Evolutionary conservation across 2,329 filamentous ascomycete species (phyloP), one percentile per base, ranked within the genome.

Genomic region (Exophiala oligosperma): DNA sequence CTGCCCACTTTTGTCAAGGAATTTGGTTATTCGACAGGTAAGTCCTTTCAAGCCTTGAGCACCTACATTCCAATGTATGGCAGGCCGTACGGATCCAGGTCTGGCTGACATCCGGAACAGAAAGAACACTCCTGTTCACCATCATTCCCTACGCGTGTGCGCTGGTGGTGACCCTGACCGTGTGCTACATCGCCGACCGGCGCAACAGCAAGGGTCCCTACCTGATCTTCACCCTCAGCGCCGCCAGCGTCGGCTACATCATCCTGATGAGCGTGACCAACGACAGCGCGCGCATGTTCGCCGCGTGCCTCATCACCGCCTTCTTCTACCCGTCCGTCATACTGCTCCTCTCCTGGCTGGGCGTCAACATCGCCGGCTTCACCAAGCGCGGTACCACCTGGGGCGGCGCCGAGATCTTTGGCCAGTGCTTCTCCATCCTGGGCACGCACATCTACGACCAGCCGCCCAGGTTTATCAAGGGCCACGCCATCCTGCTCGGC

Each of bases 391-490:
- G 49, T 28, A 60, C 54, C 43, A 54, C 58, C 2, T 60, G 54
- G 54, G 54, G 54, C 3, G 43, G 57, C 41, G 49, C 54, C 24
- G 50, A 60, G 43, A 38, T 60, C 37, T 53, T 57, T 28, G 54
- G 49, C 3, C 58, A 60, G 23, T 60, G 49, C 43, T 54, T 60
- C 50, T 38, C 38, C n/a, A 59, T 59, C n/a, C 35, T 56, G 53
- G 57, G 52, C 23, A 59, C 57, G 11, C 52, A 59, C 28, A 40
- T 59, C 24, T 59, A 56, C 43, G 41, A 49, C 32, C 11, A 7
- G 14, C 52, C 57, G 5, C 60, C 60, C 2, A 52, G 57, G 14
- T 62, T 60, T 51, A 40, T 57, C 50, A 62, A 62, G 52, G 60
- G 60, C 5, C 60, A 62, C 35, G 41, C 57, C 8, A 57, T 62